phyloP scores from a whole-genome alignment of 441 rosid species.

The Adansonia madagascariensis region DNA sequence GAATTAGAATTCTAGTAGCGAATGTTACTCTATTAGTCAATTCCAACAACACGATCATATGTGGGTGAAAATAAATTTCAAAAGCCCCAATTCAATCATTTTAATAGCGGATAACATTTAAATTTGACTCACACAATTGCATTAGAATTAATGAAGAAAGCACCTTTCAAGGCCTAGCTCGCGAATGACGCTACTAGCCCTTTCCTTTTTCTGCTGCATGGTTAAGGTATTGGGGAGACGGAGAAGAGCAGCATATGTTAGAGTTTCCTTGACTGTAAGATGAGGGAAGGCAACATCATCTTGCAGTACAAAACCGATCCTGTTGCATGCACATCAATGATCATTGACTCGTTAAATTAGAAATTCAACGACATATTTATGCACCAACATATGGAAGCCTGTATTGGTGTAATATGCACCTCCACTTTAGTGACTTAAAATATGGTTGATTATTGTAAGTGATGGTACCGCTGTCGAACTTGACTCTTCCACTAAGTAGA shows the following conservation, averaged over 20 bases:
- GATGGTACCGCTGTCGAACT: slow-evolving; percentile 28
- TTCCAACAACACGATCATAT: background rate
- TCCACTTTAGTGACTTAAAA: slow-evolving; percentile 32
- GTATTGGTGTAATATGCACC: slow-evolving; percentile 18
- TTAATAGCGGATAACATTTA: background rate
- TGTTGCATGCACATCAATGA: slow-evolving; percentile 19
- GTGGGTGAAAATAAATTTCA: background rate
- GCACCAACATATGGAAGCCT: background rate
- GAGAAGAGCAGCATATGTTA: slow-evolving; percentile 40
- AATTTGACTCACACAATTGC: background rate
- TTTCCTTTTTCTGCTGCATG: slow-evolving; percentile 31
- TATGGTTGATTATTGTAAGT: slow-evolving; percentile 42
- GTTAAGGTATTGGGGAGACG: slow-evolving; percentile 36
- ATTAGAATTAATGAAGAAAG: slow-evolving; percentile 3
- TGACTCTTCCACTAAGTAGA: slow-evolving; percentile 38
- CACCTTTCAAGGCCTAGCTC: slow-evolving; percentile 42
- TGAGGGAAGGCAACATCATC: slow-evolving; percentile 45
- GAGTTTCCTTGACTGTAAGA: slow-evolving; percentile 44
- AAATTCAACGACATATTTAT: background rate
- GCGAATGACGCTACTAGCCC: slow-evolving; percentile 29
- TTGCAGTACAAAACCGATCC: slow-evolving; percentile 46
- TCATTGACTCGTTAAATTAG: background rate
- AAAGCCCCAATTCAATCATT: background rate
- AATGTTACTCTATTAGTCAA: background rate
- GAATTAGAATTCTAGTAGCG: background rate